phyloP scores from a whole-genome alignment of 805 yeast species.

The Metschnikowia gruessii region DNA sequence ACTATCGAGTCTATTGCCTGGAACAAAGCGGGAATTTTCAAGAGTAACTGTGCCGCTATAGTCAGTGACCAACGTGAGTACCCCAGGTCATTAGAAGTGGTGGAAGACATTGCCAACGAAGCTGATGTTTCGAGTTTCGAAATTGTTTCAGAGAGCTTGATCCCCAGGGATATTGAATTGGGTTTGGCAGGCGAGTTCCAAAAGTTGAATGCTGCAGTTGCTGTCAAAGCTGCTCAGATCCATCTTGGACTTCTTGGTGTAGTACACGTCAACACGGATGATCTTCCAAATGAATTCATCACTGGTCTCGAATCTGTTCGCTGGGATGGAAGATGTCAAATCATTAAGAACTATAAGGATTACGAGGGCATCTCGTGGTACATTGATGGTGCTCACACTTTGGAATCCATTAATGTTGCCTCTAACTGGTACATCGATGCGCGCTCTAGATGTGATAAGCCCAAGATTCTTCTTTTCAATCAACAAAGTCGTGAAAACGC shows the following conservation, averaged over 20 bases:
- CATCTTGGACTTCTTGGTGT: constrained; percentile 55
- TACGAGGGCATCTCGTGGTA: constrained; percentile 61
- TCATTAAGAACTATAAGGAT: constrained; percentile 44
- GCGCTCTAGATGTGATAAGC: constrained; percentile 15
- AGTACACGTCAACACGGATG: constrained; percentile 18
- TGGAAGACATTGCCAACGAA: constrained; percentile 69
- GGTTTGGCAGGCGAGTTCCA: constrained; percentile 89
- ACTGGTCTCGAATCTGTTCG: constrained; percentile 62
- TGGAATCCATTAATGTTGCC: constrained; percentile 82
- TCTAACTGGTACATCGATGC: constrained; percentile 65
- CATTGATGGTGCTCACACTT: constrained; percentile 95
- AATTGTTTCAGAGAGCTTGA: constrained; percentile 48
- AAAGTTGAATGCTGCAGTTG: constrained; percentile 80
- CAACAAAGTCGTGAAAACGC: constrained; percentile 91
- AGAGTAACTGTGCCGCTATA: constrained; percentile 61
- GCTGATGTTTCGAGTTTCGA: constrained; percentile 43
- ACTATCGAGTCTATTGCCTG: constrained; percentile 89
- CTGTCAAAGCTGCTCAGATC: constrained; percentile 63
- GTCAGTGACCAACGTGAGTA: constrained; percentile 55
- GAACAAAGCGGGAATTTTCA: constrained; percentile 95
- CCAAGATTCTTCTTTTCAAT: constrained; percentile 73
- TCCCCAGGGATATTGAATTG: constrained; percentile 43
- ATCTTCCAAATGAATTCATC: constrained; percentile 49
- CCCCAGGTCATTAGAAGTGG: constrained; percentile 51
- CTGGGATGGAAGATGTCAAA: constrained; percentile 98